Percentiles rank a stretch among this genome's conserved stretches.
phyloP scores from a whole-genome alignment of 257 asterid species.

The Mitragyna speciosa region DNA sequence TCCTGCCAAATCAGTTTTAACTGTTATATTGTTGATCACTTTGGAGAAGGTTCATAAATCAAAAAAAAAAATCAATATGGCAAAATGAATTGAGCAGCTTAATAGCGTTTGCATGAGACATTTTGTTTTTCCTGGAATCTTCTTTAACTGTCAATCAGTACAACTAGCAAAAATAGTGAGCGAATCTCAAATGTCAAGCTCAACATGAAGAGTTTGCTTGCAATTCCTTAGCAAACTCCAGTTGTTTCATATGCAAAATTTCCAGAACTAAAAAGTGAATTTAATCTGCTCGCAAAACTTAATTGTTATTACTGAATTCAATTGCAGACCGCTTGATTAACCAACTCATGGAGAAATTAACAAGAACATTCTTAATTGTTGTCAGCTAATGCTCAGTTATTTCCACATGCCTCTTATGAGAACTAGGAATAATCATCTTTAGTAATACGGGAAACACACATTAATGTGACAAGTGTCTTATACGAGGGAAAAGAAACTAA shows the following conservation, averaged over 20 bases:
- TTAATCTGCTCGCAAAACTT: not conserved
- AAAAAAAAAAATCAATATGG: not conserved
- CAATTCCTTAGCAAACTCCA: not conserved
- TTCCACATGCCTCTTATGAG: not conserved
- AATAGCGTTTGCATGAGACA: not conserved
- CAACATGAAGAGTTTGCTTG: not conserved
- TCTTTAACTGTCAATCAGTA: not conserved
- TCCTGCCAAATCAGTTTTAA: slow-evolving; percentile 33
- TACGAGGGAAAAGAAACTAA: not conserved
- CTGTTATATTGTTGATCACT: not conserved
- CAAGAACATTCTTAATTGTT: not conserved
- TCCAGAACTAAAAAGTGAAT: not conserved
- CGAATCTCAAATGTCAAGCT: not conserved
- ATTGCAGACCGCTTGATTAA: not conserved
- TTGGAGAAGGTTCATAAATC: not conserved
- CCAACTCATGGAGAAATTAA: not conserved
- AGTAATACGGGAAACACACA: not conserved
- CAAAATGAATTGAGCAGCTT: not conserved
- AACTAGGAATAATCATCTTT: not conserved
- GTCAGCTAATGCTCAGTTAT: not conserved
- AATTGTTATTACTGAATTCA: not conserved
- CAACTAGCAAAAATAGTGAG: not conserved
- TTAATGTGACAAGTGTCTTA: not conserved
- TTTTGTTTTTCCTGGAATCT: not conserved
- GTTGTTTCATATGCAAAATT: not conserved